Evolutionary conservation across 202 grass and related monocot genomes (phyloP), one percentile per base, ranked within the genome.

Genomic region (Eragrostis tef): DNA sequence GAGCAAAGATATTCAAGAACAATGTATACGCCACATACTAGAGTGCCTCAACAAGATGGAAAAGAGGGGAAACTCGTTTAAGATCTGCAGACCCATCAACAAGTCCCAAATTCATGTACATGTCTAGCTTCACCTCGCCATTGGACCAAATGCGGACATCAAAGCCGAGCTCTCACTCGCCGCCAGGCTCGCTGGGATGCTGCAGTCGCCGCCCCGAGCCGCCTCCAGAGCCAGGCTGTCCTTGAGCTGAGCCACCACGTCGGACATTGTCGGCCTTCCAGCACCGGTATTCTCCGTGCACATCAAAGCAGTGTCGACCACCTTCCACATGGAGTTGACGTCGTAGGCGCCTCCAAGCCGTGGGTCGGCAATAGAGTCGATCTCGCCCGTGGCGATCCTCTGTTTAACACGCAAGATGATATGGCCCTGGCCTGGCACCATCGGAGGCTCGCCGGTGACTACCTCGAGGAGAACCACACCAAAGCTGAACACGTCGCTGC

Each of bases 401-500:
- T 84, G 58, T 2, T 67, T 71, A 12, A 94, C 66, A 11, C 85
- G 69, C 17, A 84, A 22, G 13, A 80, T 44, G 1, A 94, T 80
- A 21, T 94, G 77, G 12, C 44, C 75, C 5, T 56, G 59, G 7
- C 78, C 75, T 2, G 45, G 45, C 15, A 88, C 5, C 34, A 78
- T 3, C 0, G 88, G 75, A 45, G 75, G 66, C 73, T 86, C 52
- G 0, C 88, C 79, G 0, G 87, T 88, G 16, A 50, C 63, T 1
- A 65, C 15, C 79, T 93, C 88, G 0, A 90, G 42, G 0, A 93
- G 70, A 22, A 90, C 85, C 0, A 93, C 82, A 8, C 88, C 91
- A 10, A 90, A 93, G 69, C 91, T 88, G 21, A 86, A 93, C 39
- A 90, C 85, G 9, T 93, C 91, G 1, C 74, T 88, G 45, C 84